Conservation (phyloP, 176 grass and related monocot genomes). For the Oryza glumipatula region DNA sequence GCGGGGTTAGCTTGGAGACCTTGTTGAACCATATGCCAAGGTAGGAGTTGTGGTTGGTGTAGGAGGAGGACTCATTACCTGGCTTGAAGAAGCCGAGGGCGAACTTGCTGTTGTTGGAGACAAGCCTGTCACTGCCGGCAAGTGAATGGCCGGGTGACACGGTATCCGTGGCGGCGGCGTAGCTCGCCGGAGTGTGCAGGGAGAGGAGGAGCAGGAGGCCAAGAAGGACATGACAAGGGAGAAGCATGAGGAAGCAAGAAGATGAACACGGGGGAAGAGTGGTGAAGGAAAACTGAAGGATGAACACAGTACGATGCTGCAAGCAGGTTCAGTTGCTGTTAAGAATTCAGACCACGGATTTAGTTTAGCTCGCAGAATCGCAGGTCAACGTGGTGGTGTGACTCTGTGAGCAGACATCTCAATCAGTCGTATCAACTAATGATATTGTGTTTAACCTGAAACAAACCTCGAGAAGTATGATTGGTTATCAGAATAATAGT, state of each 20-base stretch:
- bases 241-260: not conserved
- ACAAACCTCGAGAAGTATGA: not conserved
- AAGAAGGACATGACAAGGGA: not conserved
- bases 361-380: not conserved
- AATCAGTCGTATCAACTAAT: not conserved
- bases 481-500: not conserved
- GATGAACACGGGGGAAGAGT: not conserved
- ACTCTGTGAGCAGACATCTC: not conserved
- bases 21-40: constrained; percentile 58
- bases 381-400: not conserved
- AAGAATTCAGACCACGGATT: not conserved
- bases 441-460: not conserved
- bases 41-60: constrained; percentile 27
- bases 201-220: not conserved
- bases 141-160: constrained; percentile 17
- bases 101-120: constrained; percentile 50
- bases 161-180: not conserved
- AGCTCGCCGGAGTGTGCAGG: not conserved
- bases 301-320: not conserved
- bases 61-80: not conserved
- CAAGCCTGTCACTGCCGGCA: constrained; percentile 30
- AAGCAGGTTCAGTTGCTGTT: not conserved
- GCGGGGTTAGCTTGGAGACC: constrained; percentile 41
- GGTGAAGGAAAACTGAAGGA: not conserved
- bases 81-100: constrained; percentile 67